Evolutionary conservation across 2,329 filamentous ascomycete genomes (phyloP).

Genomic region (Pseudocercospora crystallina): DNA sequence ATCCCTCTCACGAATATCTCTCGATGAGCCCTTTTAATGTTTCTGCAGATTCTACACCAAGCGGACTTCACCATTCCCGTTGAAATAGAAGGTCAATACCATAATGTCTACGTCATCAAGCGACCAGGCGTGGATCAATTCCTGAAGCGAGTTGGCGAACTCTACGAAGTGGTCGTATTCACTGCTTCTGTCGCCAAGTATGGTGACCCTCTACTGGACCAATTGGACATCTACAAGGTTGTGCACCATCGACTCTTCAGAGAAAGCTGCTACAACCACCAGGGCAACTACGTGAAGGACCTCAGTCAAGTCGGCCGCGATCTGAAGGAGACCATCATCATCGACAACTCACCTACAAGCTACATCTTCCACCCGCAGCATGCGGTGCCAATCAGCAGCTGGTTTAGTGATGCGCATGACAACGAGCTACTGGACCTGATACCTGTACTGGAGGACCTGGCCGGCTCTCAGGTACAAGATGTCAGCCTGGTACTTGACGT

Average conservation of each 20-base stretch:
- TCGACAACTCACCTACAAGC: conserved; percentile 97
- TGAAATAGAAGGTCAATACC: conserved; percentile 97
- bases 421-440: conserved; percentile 97
- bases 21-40: neutral
- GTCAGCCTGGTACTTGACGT: conserved; percentile 98
- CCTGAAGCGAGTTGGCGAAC: conserved; percentile 96
- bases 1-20: neutral
- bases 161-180: conserved; percentile 98
- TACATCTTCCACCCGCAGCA: conserved; percentile 99
- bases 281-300: conserved; percentile 99
- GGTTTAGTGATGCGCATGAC: conserved; percentile 99
- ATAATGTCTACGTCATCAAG: conserved; percentile 99
- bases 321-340: conserved; percentile 96
- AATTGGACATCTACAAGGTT: conserved; percentile 94
- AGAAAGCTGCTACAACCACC: conserved; percentile 98
- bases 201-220: conserved; percentile 91
- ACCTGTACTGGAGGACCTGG: conserved; percentile 95
- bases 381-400: conserved; percentile 98
- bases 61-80: conserved; percentile 99
- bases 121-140: conserved; percentile 97
- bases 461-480: conserved; percentile 82
- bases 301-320: conserved; percentile 95
- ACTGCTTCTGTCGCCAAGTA: conserved; percentile 99
- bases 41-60: conserved; percentile 81
- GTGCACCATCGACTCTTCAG: conserved; percentile 95